Evolutionary conservation across 495 filamentous ascomycete species (phyloP).

Genomic region (Glutinoglossum americanum): DNA sequence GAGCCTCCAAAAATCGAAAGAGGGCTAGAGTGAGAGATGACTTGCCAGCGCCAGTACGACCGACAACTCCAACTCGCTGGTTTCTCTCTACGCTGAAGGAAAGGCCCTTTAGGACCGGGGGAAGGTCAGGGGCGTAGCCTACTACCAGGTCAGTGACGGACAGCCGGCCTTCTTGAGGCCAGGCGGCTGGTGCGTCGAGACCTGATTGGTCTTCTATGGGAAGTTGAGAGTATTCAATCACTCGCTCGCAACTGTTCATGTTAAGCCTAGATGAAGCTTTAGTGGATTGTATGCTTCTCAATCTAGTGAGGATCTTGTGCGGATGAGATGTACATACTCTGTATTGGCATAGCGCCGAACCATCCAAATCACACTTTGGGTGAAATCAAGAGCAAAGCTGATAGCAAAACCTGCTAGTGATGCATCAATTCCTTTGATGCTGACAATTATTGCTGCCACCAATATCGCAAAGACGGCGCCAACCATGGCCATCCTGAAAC

Average conservation of each 20-base stretch:
- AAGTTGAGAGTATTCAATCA: constrained; percentile 59
- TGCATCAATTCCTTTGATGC: constrained; percentile 41
- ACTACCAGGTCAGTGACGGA: constrained; percentile 55
- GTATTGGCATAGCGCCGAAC: constrained; percentile 39
- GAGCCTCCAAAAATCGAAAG: constrained; percentile 65
- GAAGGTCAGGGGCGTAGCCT: constrained; percentile 53
- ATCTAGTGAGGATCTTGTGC: neutral
- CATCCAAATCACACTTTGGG: constrained; percentile 31
- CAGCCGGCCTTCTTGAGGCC: constrained; percentile 57
- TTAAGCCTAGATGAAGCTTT: constrained; percentile 22
- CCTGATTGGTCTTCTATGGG: constrained; percentile 43
- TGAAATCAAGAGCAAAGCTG: constrained; percentile 33
- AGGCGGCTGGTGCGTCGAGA: constrained; percentile 44
- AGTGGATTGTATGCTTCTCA: neutral
- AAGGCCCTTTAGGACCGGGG: constrained; percentile 53
- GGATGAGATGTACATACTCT: constrained; percentile 19
- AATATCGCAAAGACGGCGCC: constrained; percentile 47
- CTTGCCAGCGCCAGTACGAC: constrained; percentile 74
- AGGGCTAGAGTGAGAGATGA: constrained; percentile 63
- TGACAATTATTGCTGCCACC: constrained; percentile 41
- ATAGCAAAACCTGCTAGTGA: constrained; percentile 65
- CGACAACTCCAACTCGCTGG: constrained; percentile 63
- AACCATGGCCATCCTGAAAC: constrained; percentile 44
- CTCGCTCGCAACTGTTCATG: constrained; percentile 70
- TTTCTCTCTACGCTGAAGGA: constrained; percentile 47